Evolutionary conservation across 345 rosid species (phyloP).

Genomic region (Eucalyptus sp.): DNA sequence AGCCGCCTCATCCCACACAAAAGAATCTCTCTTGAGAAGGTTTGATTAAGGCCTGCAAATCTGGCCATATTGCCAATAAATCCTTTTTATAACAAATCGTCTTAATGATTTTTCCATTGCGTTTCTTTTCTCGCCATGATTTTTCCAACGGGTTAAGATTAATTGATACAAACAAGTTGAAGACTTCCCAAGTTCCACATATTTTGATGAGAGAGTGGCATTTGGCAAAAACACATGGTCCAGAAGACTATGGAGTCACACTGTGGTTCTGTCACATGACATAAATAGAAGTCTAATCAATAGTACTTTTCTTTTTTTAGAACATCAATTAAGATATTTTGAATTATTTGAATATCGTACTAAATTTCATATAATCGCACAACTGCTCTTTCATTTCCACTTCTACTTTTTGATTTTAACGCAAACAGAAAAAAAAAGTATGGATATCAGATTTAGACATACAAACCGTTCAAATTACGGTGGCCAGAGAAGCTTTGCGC

Average conservation of each 20-base stretch:
- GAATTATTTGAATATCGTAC: neutral
- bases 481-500: no score
- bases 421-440: no score
- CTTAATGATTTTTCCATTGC: neutral
- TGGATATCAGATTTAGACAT: no score
- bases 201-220: neutral
- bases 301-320: neutral
- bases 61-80: neutral
- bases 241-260: neutral
- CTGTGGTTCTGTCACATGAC: neutral
- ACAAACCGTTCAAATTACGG: no score
- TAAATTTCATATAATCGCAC: neutral
- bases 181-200: neutral
- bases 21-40: neutral
- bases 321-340: neutral
- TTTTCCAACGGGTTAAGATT: neutral
- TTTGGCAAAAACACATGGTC: neutral
- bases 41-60: neutral
- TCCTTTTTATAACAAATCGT: neutral
- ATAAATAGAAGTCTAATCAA: neutral
- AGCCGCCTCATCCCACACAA: neutral
- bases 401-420: neutral
- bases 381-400: accelerated
- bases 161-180: neutral
- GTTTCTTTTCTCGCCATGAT: neutral